phyloP scores from a whole-genome alignment of 2,329 filamentous ascomycete genomes.

The Fusarium albidum region DNA sequence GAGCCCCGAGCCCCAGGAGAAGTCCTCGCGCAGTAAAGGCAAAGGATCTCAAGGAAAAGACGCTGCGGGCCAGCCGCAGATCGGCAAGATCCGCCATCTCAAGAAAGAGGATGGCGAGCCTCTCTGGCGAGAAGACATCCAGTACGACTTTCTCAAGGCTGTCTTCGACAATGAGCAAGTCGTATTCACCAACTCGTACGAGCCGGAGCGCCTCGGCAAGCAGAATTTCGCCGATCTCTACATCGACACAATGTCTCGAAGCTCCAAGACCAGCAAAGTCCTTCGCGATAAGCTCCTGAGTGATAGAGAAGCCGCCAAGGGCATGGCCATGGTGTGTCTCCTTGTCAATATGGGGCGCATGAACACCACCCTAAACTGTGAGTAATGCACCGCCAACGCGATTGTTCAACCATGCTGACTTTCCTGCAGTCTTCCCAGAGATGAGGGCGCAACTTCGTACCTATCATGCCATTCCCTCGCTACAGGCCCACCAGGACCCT shows the following conservation, averaged over 20 bases:
- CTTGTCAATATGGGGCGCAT: constrained; percentile 97
- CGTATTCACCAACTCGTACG: constrained; percentile 93
- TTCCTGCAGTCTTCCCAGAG: constrained; percentile 87
- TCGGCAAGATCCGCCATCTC: constrained; percentile 80
- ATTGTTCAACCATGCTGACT: constrained; percentile 17
- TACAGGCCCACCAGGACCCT: constrained; percentile 93
- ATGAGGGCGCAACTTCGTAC: constrained; percentile 98
- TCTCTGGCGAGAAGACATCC: constrained; percentile 86
- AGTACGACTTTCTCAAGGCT: constrained; percentile 83
- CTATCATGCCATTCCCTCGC: constrained; percentile 95
- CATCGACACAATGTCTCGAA: constrained; percentile 97
- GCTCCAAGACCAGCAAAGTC: constrained; percentile 99
- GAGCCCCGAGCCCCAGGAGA: constrained; percentile 54
- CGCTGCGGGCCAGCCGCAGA: constrained; percentile 47
- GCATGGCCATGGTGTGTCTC: constrained; percentile 99
- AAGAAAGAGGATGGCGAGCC: constrained; percentile 92
- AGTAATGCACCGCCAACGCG: constrained; percentile 42
- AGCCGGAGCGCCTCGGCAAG: constrained; percentile 65
- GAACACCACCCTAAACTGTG: constrained; percentile 99
- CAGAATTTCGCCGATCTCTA: constrained; percentile 94
- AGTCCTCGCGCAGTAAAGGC: constrained; percentile 47
- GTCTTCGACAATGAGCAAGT: constrained; percentile 78
- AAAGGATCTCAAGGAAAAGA: constrained; percentile 48
- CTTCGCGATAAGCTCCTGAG: constrained; percentile 95
- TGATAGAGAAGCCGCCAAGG: constrained; percentile 90